Conservation (phyloP, 1,139 yeast species). For the Sugiyamaella sp. region DNA sequence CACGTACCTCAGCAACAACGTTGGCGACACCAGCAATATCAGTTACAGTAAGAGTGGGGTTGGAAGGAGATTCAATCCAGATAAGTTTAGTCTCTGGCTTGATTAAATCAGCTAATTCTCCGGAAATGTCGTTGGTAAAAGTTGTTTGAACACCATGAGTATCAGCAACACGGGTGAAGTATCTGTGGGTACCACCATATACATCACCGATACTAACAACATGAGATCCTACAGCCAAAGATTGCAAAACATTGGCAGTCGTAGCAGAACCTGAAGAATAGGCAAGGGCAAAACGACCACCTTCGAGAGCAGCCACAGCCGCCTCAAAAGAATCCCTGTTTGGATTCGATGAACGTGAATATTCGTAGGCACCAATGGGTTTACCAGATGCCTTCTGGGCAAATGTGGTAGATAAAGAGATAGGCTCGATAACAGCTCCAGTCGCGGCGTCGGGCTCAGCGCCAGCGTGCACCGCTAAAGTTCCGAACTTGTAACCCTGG, state of each 20-base stretch:
- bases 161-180: conserved; percentile 82
- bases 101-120: conserved; percentile 60
- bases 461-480: conserved; percentile 85
- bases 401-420: conserved; percentile 82
- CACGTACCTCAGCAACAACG: conserved; percentile 53
- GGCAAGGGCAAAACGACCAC: conserved; percentile 77
- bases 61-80: conserved; percentile 90
- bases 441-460: conserved; percentile 71
- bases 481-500: conserved; percentile 55
- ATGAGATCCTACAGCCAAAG: conserved; percentile 72
- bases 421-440: conserved; percentile 88
- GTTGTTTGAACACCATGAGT: conserved; percentile 75
- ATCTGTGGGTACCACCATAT: conserved; percentile 92
- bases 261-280: conserved; percentile 87
- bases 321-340: conserved; percentile 82
- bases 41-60: conserved; percentile 80
- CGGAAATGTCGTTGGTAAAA: conserved; percentile 66
- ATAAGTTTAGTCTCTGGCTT: conserved; percentile 68
- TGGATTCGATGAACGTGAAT: conserved; percentile 87
- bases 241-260: conserved; percentile 76
- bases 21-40: conserved; percentile 65
- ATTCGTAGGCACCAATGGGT: conserved; percentile 81
- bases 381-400: conserved; percentile 77
- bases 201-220: conserved; percentile 85
- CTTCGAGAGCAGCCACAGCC: conserved; percentile 80